Evolutionary conservation across 2,329 filamentous ascomycete species (phyloP).

Genomic region (Trichoderma harzianum): DNA sequence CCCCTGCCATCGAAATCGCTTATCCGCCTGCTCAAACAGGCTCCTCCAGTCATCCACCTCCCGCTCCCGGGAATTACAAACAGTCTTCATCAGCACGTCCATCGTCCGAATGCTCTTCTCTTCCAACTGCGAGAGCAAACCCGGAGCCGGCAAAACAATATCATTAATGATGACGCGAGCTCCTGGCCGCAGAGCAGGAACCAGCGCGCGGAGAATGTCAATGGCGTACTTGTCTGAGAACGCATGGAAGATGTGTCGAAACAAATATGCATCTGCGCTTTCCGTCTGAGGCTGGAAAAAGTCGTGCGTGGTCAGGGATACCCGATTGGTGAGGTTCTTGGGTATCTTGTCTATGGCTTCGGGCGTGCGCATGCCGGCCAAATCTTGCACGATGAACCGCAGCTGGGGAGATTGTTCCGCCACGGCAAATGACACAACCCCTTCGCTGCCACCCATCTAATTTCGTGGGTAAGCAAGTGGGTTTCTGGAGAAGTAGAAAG

Average conservation of each 20-base stretch:
- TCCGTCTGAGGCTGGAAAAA: background rate
- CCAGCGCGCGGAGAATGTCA: background rate
- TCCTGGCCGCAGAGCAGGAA: background rate
- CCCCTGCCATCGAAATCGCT: conserved; percentile 37
- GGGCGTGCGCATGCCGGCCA: background rate
- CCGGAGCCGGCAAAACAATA: background rate
- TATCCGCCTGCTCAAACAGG: conserved; percentile 39
- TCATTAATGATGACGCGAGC: background rate
- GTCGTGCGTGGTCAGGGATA: background rate
- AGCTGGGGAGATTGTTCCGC: background rate
- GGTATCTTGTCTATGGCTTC: background rate
- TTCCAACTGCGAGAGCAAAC: background rate
- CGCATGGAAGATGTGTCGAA: background rate
- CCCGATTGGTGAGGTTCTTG: background rate
- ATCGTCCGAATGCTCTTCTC: background rate
- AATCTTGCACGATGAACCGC: background rate
- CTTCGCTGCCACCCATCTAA: background rate
- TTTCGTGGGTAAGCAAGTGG: background rate
- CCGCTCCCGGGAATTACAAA: background rate
- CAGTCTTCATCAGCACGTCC: background rate
- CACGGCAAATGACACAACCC: background rate
- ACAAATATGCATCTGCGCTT: background rate
- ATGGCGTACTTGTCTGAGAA: background rate
- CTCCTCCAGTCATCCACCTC: conserved; percentile 41
- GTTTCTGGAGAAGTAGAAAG: background rate